Base-by-base conservation (phyloP, 768 basidiomycete species). In the Holtermannia corniformis region DNA sequence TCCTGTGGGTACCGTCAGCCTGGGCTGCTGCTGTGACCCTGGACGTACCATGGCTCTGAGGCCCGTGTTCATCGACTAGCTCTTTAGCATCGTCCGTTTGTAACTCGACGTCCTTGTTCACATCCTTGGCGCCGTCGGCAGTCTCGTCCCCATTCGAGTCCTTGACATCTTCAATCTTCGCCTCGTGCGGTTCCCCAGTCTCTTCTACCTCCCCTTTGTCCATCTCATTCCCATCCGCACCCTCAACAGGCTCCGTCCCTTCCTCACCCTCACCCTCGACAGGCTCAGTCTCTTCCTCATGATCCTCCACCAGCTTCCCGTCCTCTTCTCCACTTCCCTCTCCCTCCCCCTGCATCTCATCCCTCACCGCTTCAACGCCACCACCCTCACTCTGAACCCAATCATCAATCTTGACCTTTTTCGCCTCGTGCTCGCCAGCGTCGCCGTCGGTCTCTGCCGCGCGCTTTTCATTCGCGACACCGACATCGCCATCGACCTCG, bases 31-130 rank as follows among this genome's bases (percentile, higher is more conserved):
- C 19, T 5, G 21, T 5, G 21, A 50, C n/a, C 19, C 11, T 41
- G 51, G 51, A 23, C 64, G 49, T 26, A 64, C 65, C 67, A 60
- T 68, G 67, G 24, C 58, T 59, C 10, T 64, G 67, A 7, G 32
- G 32, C 7, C 32, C 32, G 16, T 37, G 10, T 37, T 37, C 32
- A 41, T 65, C 61, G 13, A 60, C 55, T 10, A 56, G 44, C 10
- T 48, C 47, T 4, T 20, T 51, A 14, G 42, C 54, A n/a, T 44
- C 7, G 1, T 26, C 24, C 13, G 20, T 41, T 25, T 52, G 41
- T 16, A 19, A 50, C 19, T 22, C 47, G 47, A 49, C 11, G 37
- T 16, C 4, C 40, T n/a, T 51, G 10, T 32, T 4, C 14, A n/a
- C 41, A 44, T 5, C n/a, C 47, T 47, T 20, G n/a, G 16, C 4